Evolutionary conservation across 495 filamentous ascomycete species (phyloP).

Genomic region (Geopyxis carbonaria): DNA sequence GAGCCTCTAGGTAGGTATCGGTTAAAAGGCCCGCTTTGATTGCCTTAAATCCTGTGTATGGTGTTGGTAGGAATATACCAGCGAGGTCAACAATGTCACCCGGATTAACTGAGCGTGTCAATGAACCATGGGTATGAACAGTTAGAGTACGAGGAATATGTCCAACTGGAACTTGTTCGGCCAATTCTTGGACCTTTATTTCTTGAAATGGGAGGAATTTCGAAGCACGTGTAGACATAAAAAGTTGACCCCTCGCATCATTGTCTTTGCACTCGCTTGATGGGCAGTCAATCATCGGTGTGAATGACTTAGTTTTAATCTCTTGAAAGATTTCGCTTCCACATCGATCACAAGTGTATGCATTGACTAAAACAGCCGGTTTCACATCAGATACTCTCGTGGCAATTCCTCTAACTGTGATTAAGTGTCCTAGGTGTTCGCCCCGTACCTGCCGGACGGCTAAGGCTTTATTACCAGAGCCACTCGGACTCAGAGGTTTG

Average conservation of each 20-base stretch:
- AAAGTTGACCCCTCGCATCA: slow-evolving; percentile 80
- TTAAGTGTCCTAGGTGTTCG: slow-evolving; percentile 80
- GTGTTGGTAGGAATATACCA: slow-evolving; percentile 90
- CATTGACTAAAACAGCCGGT: slow-evolving; percentile 89
- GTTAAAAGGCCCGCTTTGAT: slow-evolving; percentile 88
- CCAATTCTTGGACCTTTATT: slow-evolving; percentile 96
- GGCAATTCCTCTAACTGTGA: slow-evolving; percentile 86
- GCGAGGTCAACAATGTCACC: slow-evolving; percentile 86
- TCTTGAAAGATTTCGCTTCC: slow-evolving; percentile 97
- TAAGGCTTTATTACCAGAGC: slow-evolving; percentile 55
- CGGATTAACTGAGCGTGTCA: slow-evolving; percentile 73
- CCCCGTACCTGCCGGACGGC: slow-evolving; percentile 84
- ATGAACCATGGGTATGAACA: slow-evolving; percentile 69
- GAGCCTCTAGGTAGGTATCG: slow-evolving; percentile 91
- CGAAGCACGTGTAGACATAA: slow-evolving; percentile 81
- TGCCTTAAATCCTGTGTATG: slow-evolving; percentile 94
- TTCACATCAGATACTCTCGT: slow-evolving; percentile 96
- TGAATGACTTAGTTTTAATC: slow-evolving; percentile 74
- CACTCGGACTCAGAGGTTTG: slow-evolving; percentile 64
- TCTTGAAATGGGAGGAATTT: slow-evolving; percentile 98
- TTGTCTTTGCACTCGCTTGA: slow-evolving; percentile 79
- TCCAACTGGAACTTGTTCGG: slow-evolving; percentile 92
- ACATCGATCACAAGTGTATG: slow-evolving; percentile 91
- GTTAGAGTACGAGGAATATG: slow-evolving; percentile 88
- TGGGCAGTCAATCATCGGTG: slow-evolving; percentile 66